These are phyloP conservation scores for Didymella keratinophila DNA, from an alignment of 2,329 filamentous ascomycete species.

Conservation along the genomic window DNA sequence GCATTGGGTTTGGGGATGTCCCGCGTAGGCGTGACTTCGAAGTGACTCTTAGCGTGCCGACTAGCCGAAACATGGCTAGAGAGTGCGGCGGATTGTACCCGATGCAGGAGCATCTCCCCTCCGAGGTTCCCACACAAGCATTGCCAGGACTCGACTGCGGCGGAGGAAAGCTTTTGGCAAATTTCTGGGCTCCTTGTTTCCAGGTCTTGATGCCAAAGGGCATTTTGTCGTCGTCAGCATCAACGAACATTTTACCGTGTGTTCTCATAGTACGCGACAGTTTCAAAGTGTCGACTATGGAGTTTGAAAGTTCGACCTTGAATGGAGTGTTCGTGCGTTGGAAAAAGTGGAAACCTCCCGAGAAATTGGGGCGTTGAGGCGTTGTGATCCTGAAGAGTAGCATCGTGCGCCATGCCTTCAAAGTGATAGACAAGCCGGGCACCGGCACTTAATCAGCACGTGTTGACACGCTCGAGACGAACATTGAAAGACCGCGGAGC, in stretches of 20 bases:
- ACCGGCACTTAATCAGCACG: slow-evolving; percentile 12
- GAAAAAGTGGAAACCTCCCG: slow-evolving; percentile 15
- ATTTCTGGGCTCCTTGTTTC: slow-evolving; percentile 33
- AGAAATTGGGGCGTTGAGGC: slow-evolving; percentile 14
- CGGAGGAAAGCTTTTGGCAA: slow-evolving; percentile 37
- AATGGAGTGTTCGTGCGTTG: slow-evolving; percentile 1
- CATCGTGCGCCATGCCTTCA: slow-evolving; percentile 11
- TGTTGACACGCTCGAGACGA: neutral
- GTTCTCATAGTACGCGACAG: neutral
- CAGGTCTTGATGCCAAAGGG: neutral
- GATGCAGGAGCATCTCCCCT: slow-evolving; percentile 24
- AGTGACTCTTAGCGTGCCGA: slow-evolving; percentile 21
- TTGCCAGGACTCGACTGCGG: slow-evolving; percentile 24
- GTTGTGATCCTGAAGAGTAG: slow-evolving; percentile 9
- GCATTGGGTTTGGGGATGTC: slow-evolving; percentile 17
- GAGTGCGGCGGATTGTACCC: slow-evolving; percentile 24
- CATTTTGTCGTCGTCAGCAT: neutral
- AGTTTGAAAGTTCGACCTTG: neutral
- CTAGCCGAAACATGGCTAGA: slow-evolving; percentile 30
- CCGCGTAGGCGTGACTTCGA: slow-evolving; percentile 21
- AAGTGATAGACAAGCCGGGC: slow-evolving; percentile 16
- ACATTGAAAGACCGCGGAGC: neutral
- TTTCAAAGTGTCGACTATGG: neutral
- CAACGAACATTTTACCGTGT: slow-evolving; percentile 8
- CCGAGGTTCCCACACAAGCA: slow-evolving; percentile 31